These are phyloP conservation scores for Globisporangium takayamanum DNA, from an alignment of 352 stramenopile genomes.

Conservation along the genomic window DNA sequence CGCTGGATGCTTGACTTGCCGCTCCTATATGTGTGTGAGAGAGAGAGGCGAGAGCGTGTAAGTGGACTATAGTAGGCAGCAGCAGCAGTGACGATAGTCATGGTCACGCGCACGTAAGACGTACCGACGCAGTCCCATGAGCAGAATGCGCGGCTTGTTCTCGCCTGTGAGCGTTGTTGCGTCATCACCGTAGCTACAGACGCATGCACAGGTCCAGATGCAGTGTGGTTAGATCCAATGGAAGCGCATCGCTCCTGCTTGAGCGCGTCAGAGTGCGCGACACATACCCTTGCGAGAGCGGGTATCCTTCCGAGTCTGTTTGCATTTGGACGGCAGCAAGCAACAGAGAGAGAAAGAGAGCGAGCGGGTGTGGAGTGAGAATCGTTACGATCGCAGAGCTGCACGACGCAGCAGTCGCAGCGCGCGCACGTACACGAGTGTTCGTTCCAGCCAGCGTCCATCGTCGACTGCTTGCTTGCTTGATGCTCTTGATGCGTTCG, in stretches of 20 bases:
- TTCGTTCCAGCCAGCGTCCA: slow-evolving; percentile 65
- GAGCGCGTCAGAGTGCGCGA: neutral
- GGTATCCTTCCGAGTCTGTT: slow-evolving; percentile 29
- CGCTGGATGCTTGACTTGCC: slow-evolving; percentile 90
- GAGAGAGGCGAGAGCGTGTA: neutral
- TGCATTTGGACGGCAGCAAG: neutral
- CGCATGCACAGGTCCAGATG: neutral
- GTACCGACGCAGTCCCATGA: slow-evolving; percentile 94
- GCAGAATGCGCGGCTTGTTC: slow-evolving; percentile 93
- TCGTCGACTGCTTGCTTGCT: slow-evolving; percentile 6
- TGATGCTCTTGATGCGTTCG: neutral
- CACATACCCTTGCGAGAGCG: slow-evolving; percentile 25
- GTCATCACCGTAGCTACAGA: slow-evolving; percentile 61
- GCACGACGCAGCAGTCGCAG: too few species aligned
- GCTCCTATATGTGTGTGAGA: slow-evolving; percentile 27
- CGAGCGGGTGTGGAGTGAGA: neutral
- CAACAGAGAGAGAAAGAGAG: slow-evolving; percentile 4
- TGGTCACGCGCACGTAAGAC: neutral
- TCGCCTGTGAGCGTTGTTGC: slow-evolving; percentile 68
- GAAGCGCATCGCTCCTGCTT: slow-evolving; percentile 2
- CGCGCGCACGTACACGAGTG: slow-evolving; percentile 58
- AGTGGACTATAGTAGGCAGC: neutral
- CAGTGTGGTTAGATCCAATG: neutral
- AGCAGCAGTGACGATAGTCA: neutral
- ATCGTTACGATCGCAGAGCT: neutral